Conservation (phyloP, 768 basidiomycete species). For the Jaapia argillacea region DNA sequence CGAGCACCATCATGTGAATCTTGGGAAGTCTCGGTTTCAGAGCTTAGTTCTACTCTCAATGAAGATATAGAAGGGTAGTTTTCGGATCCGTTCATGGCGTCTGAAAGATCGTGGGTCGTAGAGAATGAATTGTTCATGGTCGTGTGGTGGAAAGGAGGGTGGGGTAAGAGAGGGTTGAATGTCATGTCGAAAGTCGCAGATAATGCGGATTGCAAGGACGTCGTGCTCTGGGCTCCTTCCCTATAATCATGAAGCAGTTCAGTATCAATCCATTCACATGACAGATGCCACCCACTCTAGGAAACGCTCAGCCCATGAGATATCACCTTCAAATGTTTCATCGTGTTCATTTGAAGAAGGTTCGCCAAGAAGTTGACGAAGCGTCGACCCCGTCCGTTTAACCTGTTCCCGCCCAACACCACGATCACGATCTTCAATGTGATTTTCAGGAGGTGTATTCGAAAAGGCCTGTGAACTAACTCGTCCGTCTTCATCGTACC, state of each 20-base stretch:
- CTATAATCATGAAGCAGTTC: neutral
- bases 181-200: neutral
- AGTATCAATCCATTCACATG: neutral
- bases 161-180: neutral
- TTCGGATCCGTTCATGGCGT: constrained; percentile 26
- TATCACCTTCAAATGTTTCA: constrained; percentile 48
- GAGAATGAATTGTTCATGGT: neutral
- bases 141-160: neutral
- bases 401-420: constrained; percentile 40
- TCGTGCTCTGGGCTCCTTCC: neutral
- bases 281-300: constrained; percentile 39
- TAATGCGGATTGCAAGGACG: neutral
- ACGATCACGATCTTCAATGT: constrained; percentile 12
- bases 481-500: constrained; percentile 67
- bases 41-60: constrained; percentile 65
- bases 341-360: constrained; percentile 19
- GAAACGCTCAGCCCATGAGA: constrained; percentile 77
- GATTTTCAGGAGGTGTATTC: constrained; percentile 35
- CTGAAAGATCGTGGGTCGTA: constrained; percentile 20
- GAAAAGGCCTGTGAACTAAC: constrained; percentile 55
- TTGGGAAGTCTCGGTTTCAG: constrained; percentile 23
- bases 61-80: constrained; percentile 52
- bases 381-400: constrained; percentile 57
- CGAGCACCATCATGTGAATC: constrained; percentile 17
- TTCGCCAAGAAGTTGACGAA: constrained; percentile 62